Percentiles rank a stretch among this genome's conserved stretches.
Conservation (phyloP, 108 stramenopile species). For the Parietichytrium sp. region DNA sequence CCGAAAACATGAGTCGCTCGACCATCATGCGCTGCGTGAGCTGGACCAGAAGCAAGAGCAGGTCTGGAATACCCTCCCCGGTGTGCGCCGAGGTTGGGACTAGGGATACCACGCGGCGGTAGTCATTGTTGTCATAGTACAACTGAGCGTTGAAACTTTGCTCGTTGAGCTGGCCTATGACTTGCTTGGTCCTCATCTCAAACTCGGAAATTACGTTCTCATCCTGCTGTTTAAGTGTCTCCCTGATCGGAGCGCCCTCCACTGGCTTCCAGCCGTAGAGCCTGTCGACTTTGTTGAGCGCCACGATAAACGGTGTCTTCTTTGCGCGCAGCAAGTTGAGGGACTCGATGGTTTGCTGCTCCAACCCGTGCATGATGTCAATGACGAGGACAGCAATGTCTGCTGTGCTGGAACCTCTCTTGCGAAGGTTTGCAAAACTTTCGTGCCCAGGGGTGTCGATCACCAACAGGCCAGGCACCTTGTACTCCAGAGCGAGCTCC, state of each 20-base stretch:
- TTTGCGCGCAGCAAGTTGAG: constrained; percentile 84
- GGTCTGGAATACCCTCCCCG: constrained; percentile 97
- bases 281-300: constrained; percentile 97
- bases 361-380: constrained; percentile 99
- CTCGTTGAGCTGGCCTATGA: constrained; percentile 81
- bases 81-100: constrained; percentile 96
- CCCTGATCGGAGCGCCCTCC: constrained; percentile 85
- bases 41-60: constrained; percentile 82
- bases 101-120: constrained; percentile 84
- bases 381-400: constrained; percentile 98
- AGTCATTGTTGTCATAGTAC: constrained; percentile 98
- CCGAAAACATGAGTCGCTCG: constrained; percentile 86
- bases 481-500: constrained; percentile 69
- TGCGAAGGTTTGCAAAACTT: constrained; percentile 92
- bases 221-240: constrained; percentile 81
- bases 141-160: constrained; percentile 96
- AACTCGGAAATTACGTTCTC: constrained; percentile 87
- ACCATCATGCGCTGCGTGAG: constrained; percentile 86
- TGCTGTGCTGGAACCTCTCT: constrained; percentile 90
- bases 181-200: constrained; percentile 72
- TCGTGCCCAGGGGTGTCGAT: constrained; percentile 99
- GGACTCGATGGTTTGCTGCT: constrained; percentile 98
- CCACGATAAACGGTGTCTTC: constrained; percentile 93
- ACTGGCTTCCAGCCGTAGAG: constrained; percentile 94
- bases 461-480: constrained; percentile 92